These are phyloP conservation scores for Populus hybrid DNA, from an alignment of 441 rosid species.

Conservation along the genomic window DNA sequence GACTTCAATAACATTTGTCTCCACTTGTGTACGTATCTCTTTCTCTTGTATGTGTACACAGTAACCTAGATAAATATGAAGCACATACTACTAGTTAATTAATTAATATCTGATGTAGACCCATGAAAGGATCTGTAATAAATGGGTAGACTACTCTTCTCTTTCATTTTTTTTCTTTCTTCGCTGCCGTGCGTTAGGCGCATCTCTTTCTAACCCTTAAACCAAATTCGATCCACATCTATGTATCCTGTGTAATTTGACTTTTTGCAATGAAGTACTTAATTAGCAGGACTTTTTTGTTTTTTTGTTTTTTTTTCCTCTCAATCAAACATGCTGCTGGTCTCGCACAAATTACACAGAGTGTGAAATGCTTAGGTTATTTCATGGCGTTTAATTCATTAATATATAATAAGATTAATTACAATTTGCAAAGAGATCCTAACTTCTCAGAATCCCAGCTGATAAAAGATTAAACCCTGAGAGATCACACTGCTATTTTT, in stretches of 20 bases:
- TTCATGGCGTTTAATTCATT: background rate
- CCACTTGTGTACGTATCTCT: background rate
- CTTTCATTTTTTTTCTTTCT: background rate
- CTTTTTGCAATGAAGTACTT: background rate
- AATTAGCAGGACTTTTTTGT: background rate
- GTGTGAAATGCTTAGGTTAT: background rate
- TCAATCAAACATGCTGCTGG: background rate
- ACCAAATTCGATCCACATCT: background rate
- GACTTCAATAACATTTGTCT: background rate
- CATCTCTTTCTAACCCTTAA: background rate
- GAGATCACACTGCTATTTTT: slow-evolving; percentile 4
- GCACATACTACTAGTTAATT: background rate
- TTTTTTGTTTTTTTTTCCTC: background rate
- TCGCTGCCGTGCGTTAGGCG: background rate
- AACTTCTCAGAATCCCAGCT: slow-evolving; percentile 29
- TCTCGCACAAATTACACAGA: background rate
- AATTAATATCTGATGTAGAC: slow-evolving; percentile 4
- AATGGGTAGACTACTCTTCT: slow-evolving; percentile 3
- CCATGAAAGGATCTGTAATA: slow-evolving; percentile 6
- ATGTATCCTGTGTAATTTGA: background rate
- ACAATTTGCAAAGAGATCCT: slow-evolving; percentile 37
- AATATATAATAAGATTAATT: slow-evolving; percentile 17
- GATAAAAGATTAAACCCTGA: slow-evolving; percentile 3
- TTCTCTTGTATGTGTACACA: background rate
- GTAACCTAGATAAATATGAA: background rate